phyloP scores from a whole-genome alignment of 2,329 filamentous ascomycete species.

The Fusarium sp. region DNA sequence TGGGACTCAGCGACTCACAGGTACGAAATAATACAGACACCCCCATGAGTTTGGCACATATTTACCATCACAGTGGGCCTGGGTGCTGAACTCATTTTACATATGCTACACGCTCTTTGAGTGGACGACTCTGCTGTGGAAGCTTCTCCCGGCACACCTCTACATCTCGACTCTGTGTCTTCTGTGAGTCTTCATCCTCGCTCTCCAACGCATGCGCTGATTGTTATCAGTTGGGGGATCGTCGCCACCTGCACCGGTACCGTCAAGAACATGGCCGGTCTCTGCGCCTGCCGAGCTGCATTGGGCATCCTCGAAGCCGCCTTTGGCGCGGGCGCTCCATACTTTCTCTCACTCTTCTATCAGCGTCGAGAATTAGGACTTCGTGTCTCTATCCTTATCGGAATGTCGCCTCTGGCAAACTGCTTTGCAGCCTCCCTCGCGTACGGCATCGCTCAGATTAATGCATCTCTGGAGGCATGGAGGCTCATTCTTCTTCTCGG shows the following conservation, averaged over 20 bases:
- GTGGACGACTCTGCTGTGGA: conserved; percentile 39
- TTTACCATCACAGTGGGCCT: conserved; percentile 17
- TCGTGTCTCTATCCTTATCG: conserved; percentile 10
- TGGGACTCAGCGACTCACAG: conserved; percentile 9
- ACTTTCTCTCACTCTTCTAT: conserved; percentile 31
- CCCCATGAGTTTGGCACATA: too few species aligned
- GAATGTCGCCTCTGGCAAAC: conserved; percentile 33
- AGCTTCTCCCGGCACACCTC: conserved; percentile 27
- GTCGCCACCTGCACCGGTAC: conserved; percentile 36
- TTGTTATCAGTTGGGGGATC: conserved; percentile 22
- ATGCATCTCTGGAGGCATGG: conserved; percentile 22
- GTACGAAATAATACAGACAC: neutral
- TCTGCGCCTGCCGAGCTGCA: conserved; percentile 4
- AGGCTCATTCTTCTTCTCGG: conserved; percentile 9
- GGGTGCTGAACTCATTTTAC: conserved; percentile 40
- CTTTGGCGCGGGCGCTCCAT: conserved; percentile 33
- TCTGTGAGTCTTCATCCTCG: neutral
- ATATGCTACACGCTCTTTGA: conserved; percentile 34
- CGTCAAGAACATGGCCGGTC: conserved; percentile 19
- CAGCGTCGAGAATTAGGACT: conserved; percentile 26
- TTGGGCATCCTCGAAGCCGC: conserved; percentile 34
- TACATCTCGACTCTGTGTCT: conserved; percentile 29
- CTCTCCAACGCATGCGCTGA: neutral
- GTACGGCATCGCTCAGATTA: conserved; percentile 28
- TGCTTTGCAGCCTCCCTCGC: conserved; percentile 27